A percentile compares a stretch with the other conserved stretches of the same genome.
phyloP scores from a whole-genome alignment of 176 grass and related monocot genomes.

The Paspalum vaginatum region DNA sequence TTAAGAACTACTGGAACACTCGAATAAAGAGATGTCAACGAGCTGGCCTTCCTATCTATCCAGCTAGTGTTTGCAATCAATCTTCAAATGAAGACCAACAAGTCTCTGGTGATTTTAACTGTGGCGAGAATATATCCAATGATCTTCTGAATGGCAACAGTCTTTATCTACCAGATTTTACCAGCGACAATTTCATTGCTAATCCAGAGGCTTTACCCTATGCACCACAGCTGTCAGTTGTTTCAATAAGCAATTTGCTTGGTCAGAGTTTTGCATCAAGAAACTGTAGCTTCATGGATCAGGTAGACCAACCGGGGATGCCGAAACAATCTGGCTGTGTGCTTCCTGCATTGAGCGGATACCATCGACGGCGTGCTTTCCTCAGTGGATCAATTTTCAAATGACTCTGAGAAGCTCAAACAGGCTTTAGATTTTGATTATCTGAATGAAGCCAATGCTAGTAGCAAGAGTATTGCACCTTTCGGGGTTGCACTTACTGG shows the following conservation, averaged over 20 bases:
- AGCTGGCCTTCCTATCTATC: conserved; percentile 74
- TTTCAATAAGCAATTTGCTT: conserved; percentile 58
- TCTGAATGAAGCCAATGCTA: conserved; percentile 61
- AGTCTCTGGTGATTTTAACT: conserved; percentile 45
- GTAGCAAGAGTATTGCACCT: conserved; percentile 58
- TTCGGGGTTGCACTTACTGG: conserved; percentile 53
- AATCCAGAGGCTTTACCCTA: conserved; percentile 62
- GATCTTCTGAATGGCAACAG: conserved; percentile 60
- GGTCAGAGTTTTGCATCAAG: conserved; percentile 61
- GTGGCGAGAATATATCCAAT: conserved; percentile 50
- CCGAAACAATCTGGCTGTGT: conserved; percentile 64
- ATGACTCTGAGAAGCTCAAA: conserved; percentile 65
- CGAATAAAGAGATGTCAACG: conserved; percentile 88
- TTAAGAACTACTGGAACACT: conserved; percentile 99
- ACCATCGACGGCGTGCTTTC: conserved; percentile 49
- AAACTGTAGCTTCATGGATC: conserved; percentile 62
- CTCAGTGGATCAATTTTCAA: conserved; percentile 60
- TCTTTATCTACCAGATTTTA: conserved; percentile 63
- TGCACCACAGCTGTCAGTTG: conserved; percentile 54
- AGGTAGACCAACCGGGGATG: conserved; percentile 46
- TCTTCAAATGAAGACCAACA: conserved; percentile 64
- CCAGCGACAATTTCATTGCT: conserved; percentile 58
- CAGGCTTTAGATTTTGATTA: conserved; percentile 58
- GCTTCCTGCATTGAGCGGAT: conserved; percentile 57
- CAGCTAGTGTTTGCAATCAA: conserved; percentile 65